Base-by-base conservation (phyloP, 495 filamentous ascomycete species). In the Poronia punctata region DNA sequence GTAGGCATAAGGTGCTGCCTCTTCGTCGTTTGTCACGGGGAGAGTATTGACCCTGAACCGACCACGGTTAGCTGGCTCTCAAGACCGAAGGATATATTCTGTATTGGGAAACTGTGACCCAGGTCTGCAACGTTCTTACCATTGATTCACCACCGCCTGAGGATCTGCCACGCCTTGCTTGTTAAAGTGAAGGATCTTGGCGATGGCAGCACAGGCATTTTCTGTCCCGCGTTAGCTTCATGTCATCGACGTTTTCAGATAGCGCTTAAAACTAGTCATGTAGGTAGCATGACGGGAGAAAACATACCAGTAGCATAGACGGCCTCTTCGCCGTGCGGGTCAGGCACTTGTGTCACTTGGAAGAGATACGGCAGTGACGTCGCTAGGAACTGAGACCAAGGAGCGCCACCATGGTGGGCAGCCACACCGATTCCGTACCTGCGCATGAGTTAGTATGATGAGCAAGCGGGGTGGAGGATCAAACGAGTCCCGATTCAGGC, bases 1-100 rank as follows among this genome's bases (percentile, higher is more conserved):
- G 60, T 99, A 99, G 0, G 89, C 89, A 57, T 94, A 97, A 20
- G 93, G 92, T 3, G 93, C 93, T 3, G 92, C 93, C 66, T 97
- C 93, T 60, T 97, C 93, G 49, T 99, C 93, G 56, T 93, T 94
- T 3, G 82, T 80, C 30, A 99, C 82, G 1, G 93, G 93, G 18
- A 99, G 66, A 1, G 86, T 95, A 16, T 84, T 79, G 18, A 99
- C 67, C 55, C 55, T 59, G 17, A 11, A 16, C 21, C 11, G 17
- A n/a, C 23, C 24, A 15, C 23, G 21, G 20, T 40, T 40, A 40
- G 31, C 24, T 20, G 11, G 10, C 22, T 21, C 14, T n/a, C 4
- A 7, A 11, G 23, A 17, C 27, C 14, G 27, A 18, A 12, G 10
- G n/a, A 1, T 21, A 23, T n/a, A 27, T n/a, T 27, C 7, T 27